phyloP scores from a whole-genome alignment of 225 moss, liverwort and hornwort genomes.

The Physcomitrium patens region DNA sequence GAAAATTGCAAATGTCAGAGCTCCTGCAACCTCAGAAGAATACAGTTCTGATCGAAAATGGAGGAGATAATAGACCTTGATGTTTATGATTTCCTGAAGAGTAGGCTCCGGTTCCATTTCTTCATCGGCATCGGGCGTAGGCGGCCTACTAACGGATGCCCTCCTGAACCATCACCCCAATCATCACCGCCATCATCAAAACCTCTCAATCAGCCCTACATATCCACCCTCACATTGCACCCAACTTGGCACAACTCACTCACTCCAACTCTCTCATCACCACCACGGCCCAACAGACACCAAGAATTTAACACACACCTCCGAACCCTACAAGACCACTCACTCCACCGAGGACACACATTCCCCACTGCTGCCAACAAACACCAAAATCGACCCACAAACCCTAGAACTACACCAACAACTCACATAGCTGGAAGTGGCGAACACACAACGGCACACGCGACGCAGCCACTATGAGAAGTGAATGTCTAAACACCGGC shows the following conservation, averaged over 20 bases:
- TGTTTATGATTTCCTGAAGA: conserved; percentile 92
- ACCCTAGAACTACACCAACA: conserved; percentile 36
- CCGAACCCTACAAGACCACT: not conserved
- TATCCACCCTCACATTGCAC: conserved; percentile 6
- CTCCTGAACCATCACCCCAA: conserved; percentile 62
- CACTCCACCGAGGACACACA: not conserved
- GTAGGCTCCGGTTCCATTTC: conserved; percentile 89
- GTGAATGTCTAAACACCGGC: conserved; percentile 28
- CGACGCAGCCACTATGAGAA: conserved; percentile 36
- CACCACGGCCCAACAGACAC: conserved; percentile 2
- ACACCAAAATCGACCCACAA: conserved; percentile 2
- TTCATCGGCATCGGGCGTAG: conserved; percentile 91
- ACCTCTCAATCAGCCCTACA: conserved; percentile 15
- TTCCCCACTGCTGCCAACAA: not conserved
- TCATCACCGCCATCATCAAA: conserved; percentile 28
- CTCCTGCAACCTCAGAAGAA: conserved; percentile 38
- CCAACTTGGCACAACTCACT: not conserved
- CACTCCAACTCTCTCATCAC: not conserved
- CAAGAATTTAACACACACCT: not conserved
- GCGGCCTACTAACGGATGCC: conserved; percentile 95
- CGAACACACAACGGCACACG: not conserved
- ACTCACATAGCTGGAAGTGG: conserved; percentile 55
- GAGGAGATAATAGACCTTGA: conserved; percentile 70
- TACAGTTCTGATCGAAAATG: conserved; percentile 26
- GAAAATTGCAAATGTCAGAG: conserved; percentile 32